Base-by-base conservation (phyloP, 139 green algal genomes). In the Chlorella sp. region DNA sequence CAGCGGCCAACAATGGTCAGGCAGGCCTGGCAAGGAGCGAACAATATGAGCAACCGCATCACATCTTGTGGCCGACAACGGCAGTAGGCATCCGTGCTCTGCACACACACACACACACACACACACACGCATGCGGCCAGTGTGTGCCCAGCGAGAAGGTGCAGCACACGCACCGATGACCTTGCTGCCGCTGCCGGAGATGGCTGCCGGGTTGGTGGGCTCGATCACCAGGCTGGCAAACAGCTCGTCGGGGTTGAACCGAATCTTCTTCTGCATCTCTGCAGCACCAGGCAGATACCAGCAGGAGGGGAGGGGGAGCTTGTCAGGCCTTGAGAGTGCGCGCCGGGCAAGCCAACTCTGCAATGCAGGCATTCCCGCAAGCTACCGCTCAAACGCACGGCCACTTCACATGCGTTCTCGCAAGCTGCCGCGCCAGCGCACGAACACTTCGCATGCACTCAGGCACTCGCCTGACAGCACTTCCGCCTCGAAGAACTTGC, bases 241-340 rank as follows among this genome's bases (percentile, higher is more conserved):
- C 55, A 62, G 74, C 63, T 90, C 82, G 6, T 70, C 57, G 1
- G 87, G 82, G 26, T 86, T 86, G 69, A 68, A 88, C 81, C 47
- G 23, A n/a, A 88, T 21, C 56, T 90, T 90, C 55, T 85, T 90
- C 55, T 79, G 75, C 82, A 90, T 88, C 62, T 90, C 38, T 83
- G 78, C 78, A 63, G 74, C n/a, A n/a, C 26, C 38, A 38, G 41
- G 44, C 39, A 78, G 3, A n/a, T n/a, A n/a, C n/a, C n/a, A n/a
- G n/a, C n/a, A n/a, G n/a, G n/a, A n/a, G n/a, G n/a, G n/a, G n/a
- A n/a, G n/a, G n/a, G n/a, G n/a, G n/a, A n/a, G n/a, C n/a, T n/a
- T n/a, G n/a, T n/a, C n/a, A n/a, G n/a, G n/a, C n/a, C n/a, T n/a
- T n/a, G n/a, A n/a, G n/a, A n/a, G n/a, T n/a, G n/a, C n/a, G n/a